These are phyloP conservation scores for Acanthamoeba divionensis DNA, from an alignment of 208 protist genomes.

Conservation along the genomic window DNA sequence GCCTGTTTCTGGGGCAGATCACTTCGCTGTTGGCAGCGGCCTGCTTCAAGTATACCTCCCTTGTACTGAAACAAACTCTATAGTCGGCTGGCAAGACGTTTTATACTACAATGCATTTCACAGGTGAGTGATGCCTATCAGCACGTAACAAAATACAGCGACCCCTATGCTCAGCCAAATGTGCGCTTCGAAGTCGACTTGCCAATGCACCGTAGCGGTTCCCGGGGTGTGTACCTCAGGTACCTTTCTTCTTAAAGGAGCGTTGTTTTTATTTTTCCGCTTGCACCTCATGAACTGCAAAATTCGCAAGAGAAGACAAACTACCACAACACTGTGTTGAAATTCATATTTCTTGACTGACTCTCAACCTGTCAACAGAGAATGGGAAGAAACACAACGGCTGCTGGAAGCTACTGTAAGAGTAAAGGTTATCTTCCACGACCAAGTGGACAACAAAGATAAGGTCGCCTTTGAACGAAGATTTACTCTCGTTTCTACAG, in stretches of 20 bases:
- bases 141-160: conserved; percentile 23
- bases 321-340: too few relatives aligned
- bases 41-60: conserved; percentile 36
- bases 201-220: background rate
- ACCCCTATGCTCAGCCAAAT: background rate
- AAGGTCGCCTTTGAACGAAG: conserved; percentile 41
- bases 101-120: background rate
- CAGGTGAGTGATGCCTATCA: conserved; percentile 23
- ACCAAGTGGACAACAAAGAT: background rate
- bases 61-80: too few relatives aligned
- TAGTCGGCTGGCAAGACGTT: background rate
- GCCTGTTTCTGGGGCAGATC: background rate
- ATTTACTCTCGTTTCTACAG: background rate
- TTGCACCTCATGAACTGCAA: background rate
- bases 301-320: too few relatives aligned
- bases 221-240: conserved; percentile 23
- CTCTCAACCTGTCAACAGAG: conserved; percentile 21
- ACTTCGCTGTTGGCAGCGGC: conserved; percentile 32
- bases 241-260: background rate
- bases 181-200: conserved; percentile 31
- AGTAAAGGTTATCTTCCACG: conserved; percentile 32
- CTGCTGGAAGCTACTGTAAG: conserved; percentile 21
- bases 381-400: conserved; percentile 9
- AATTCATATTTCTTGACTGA: too few relatives aligned
- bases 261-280: background rate